phyloP scores from a whole-genome alignment of 352 stramenopile species.

The Phytophthora agathidicida region DNA sequence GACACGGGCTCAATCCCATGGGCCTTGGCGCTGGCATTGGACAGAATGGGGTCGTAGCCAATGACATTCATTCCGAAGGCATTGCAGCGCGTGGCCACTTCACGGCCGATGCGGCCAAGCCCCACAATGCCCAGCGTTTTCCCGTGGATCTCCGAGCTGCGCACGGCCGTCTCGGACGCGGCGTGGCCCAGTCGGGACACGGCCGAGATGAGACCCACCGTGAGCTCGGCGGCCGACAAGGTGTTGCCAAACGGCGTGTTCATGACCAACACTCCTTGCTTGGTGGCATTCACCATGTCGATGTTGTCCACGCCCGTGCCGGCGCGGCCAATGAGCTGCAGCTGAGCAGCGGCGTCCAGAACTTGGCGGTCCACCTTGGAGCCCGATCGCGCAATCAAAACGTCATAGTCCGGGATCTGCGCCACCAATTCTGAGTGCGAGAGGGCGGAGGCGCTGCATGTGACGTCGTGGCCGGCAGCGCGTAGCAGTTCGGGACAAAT shows the following conservation, averaged over 20 bases:
- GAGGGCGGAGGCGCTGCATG: slow-evolving; percentile 47
- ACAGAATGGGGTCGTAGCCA: slow-evolving; percentile 94
- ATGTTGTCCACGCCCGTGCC: slow-evolving; percentile 95
- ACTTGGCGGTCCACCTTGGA: slow-evolving; percentile 80
- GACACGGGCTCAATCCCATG: slow-evolving; percentile 86
- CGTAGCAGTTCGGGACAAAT: slow-evolving; percentile 82
- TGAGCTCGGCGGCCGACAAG: slow-evolving; percentile 95
- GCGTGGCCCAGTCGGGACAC: slow-evolving; percentile 49
- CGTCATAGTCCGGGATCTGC: slow-evolving; percentile 86
- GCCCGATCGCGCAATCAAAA: slow-evolving; percentile 87
- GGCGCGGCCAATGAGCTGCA: slow-evolving; percentile 90
- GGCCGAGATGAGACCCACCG: slow-evolving; percentile 90
- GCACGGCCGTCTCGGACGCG: slow-evolving; percentile 20
- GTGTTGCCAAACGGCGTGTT: slow-evolving; percentile 97
- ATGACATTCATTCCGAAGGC: slow-evolving; percentile 95
- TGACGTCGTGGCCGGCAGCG: slow-evolving; percentile 86
- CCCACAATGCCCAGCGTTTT: slow-evolving; percentile 90
- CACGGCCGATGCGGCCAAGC: slow-evolving; percentile 93
- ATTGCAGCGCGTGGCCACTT: slow-evolving; percentile 93
- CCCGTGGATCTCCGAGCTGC: slow-evolving; percentile 67
- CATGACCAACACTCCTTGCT: slow-evolving; percentile 94
- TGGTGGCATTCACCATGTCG: slow-evolving; percentile 90
- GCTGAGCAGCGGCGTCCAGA: slow-evolving; percentile 57
- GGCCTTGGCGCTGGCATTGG: slow-evolving; percentile 75
- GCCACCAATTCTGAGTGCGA: slow-evolving; percentile 68